Evolutionary conservation across 2,329 filamentous ascomycete species (phyloP), one percentile per base, ranked within the genome.

Genomic region (Exophiala viscosa): DNA sequence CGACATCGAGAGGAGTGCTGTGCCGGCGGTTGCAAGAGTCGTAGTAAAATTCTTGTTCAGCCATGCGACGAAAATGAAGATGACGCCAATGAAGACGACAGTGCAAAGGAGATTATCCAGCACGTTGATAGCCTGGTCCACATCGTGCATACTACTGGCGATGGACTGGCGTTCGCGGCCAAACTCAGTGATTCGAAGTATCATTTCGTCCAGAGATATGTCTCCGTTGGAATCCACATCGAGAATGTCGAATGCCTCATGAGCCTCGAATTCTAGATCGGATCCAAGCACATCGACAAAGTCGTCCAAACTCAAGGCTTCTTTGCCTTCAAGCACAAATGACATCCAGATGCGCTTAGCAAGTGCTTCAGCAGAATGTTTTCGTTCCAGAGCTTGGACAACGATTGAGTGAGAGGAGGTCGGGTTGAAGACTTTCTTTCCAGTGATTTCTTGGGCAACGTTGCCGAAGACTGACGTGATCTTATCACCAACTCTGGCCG

Each of bases 321-420:
- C 89, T 53, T 85, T 85, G 62, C 90, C 90, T 70, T 97, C 92
- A 3, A 93, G 83, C 1, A 96, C 93, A 67, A 96, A 95, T 1
- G 91, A 96, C 89, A 96, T 95, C 93, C 93, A 97, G 58, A 97
- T 86, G 65, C 93, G 87, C 61, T 84, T 86, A n/a, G 89, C 91
- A 52, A 97, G 75, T n/a, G 93, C 93, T 68, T 97, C 91, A 0
- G 90, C 89, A 5, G 90, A 88, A 54, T 80, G 79, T 39, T 82
- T 84, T 73, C 90, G 92, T 70, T 96, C 91, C 31, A 97, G 77
- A 7, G 92, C 93, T 67, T 95, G 84, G 10, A 95, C 78, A 4
- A 97, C 90, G 44, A 97, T 83, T 0, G 90, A 93, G 68, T 96
- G 91, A 1, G 91, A 85, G 4, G 90, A 88, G 64, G 88, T 92